Base-by-base conservation (phyloP, 2,329 filamentous ascomycete species). In the Neonectria sp. region DNA sequence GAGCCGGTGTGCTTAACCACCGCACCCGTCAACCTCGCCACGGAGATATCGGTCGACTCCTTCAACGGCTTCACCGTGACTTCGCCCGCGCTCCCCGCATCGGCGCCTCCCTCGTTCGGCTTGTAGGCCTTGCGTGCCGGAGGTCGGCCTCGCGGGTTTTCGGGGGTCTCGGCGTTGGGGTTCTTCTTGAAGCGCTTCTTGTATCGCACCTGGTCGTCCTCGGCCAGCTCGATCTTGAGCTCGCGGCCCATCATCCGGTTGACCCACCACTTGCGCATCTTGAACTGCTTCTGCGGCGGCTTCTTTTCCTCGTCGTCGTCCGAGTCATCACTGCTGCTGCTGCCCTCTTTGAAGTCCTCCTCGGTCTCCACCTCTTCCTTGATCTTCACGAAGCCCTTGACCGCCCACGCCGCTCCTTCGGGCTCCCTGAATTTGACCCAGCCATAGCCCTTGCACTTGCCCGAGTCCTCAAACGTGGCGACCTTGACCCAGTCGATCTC, bases 361-460 rank as follows among this genome's bases (percentile, higher is more conserved):
- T 90, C 88, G 7, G 88, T 90, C 72, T 91, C 86, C 45, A 92
- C 81, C 61, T 89, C 86, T 78, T 92, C 88, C 77, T 88, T 88
- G 76, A 95, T 87, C 82, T 90, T 90, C 67, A 94, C 87, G 75
- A 93, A 98, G 1, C 95, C 95, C 78, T 91, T 91, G 71, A 97
- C 94, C 0, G 83, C 83, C 79, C 81, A 82, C 56, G 91, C 89
- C 0, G 94, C 94, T 0, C 92, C 89, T 63, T 93, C 90, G 12
- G 95, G 78, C 57, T 95, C 91, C 78, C 92, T 91, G 81, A 98
- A 99, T 68, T 93, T 93, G 68, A 99, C 90, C 95, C 96, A 99
- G 6, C 92, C 96, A 82, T 92, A 99, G 21, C 96, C 97, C 84
- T 98, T 98, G 85, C 96, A 99, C 84, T 98, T 99, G 49, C 96